phyloP scores from a whole-genome alignment of 1,284 basidiomycete genomes.

The Malassezia sp. region DNA sequence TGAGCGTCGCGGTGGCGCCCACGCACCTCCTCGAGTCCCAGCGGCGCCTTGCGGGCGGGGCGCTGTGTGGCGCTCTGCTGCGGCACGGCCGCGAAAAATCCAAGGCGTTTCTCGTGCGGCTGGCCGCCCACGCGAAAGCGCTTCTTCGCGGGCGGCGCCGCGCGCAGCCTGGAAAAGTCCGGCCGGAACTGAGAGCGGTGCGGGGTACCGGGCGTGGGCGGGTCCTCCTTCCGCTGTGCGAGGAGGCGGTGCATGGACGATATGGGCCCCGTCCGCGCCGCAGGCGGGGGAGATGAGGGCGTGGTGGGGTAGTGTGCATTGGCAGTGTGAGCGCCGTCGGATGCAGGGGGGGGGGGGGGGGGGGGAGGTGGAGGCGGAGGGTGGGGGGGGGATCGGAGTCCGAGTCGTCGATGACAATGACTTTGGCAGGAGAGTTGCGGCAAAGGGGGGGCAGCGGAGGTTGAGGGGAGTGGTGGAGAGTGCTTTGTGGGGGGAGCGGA shows the following conservation, averaged over 20 bases:
- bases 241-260: too few relatives aligned
- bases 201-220: neutral
- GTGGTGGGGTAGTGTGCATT: too few relatives aligned
- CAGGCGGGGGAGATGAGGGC: too few relatives aligned
- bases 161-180: neutral
- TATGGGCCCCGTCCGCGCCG: too few relatives aligned
- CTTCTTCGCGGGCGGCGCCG: neutral
- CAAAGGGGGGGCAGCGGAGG: too few relatives aligned
- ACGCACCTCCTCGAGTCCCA: slow-evolving; percentile 7
- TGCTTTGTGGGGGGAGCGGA: too few relatives aligned
- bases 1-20: neutral
- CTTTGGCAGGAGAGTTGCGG: neutral
- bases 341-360: too few relatives aligned
- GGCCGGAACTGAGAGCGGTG: slow-evolving; percentile 5
- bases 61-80: neutral
- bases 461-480: too few relatives aligned
- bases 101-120: neutral
- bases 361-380: neutral
- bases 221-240: too few relatives aligned
- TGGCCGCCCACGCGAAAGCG: neutral
- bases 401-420: slow-evolving; percentile 1
- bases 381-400: slow-evolving; percentile 1
- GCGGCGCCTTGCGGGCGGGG: slow-evolving; percentile 10
- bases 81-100: neutral
- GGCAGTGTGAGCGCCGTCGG: neutral